phyloP scores from a whole-genome alignment of 1,284 basidiomycete species.

The Gymnopus androsaceus region DNA sequence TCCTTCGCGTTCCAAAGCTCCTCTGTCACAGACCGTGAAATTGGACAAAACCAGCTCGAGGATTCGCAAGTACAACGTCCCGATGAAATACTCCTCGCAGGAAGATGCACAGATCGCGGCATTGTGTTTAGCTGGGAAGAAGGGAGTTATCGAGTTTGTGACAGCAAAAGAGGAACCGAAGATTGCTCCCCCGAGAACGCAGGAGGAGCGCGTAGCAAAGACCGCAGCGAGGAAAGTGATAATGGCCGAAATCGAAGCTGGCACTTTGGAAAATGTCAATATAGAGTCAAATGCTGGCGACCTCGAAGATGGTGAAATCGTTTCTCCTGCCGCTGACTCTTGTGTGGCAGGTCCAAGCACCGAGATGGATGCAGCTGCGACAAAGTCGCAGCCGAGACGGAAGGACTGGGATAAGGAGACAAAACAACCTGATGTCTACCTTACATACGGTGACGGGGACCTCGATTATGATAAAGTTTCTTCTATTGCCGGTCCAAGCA shows the following conservation, averaged over 20 bases:
- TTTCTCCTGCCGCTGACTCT: no score
- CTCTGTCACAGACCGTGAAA: not conserved
- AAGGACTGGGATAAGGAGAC: not conserved
- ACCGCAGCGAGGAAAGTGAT: no score
- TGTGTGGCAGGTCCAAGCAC: not conserved
- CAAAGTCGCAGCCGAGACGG: not conserved
- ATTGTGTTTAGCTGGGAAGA: not conserved
- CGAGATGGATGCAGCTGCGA: not conserved
- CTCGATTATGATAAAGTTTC: not conserved
- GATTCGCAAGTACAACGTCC: not conserved
- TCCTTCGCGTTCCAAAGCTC: not conserved
- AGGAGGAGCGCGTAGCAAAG: not conserved
- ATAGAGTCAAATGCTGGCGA: no score
- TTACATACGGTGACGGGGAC: not conserved
- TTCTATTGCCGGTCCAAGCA: not conserved
- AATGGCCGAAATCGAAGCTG: no score
- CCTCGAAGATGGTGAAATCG: no score
- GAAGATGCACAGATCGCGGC: conserved; percentile 1
- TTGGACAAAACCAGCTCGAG: not conserved
- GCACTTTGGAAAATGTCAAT: no score
- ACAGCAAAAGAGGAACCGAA: not conserved
- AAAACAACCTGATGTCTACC: not conserved
- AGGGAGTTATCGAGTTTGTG: conserved; percentile 1
- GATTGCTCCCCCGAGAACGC: not conserved
- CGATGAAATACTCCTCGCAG: not conserved